These are phyloP conservation scores for Buxus sempervirens DNA, from an alignment of 164 flowering plant species.

Conservation along the genomic window DNA sequence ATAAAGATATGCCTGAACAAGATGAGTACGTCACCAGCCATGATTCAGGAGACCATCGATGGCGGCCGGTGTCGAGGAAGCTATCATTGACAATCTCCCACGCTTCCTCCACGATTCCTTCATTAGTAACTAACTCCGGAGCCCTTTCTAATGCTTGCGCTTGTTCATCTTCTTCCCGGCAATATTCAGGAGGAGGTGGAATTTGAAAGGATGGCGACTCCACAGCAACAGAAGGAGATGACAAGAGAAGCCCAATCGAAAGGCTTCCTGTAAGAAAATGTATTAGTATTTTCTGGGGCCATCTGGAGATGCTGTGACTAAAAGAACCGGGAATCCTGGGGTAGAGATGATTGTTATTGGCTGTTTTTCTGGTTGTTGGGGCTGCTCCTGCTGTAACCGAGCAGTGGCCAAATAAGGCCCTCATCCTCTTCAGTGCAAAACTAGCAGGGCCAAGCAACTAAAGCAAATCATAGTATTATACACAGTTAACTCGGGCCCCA, in stretches of 20 bases:
- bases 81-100: conserved; percentile 88
- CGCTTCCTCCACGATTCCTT: conserved; percentile 83
- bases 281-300: conserved; percentile 25
- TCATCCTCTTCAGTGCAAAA: not conserved
- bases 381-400: not conserved
- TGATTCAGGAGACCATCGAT: conserved; percentile 66
- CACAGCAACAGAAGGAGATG: conserved; percentile 27
- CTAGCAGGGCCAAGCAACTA: too few relatives aligned
- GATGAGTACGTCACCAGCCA: conserved; percentile 57
- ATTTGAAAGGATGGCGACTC: conserved; percentile 16
- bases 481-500: too few relatives aligned
- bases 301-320: not conserved
- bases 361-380: not conserved
- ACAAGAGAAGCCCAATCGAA: conserved; percentile 39
- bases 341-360: not conserved
- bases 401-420: conserved; percentile 6
- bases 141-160: conserved; percentile 12
- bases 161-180: conserved; percentile 26
- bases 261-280: conserved; percentile 40
- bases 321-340: not conserved
- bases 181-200: conserved; percentile 20
- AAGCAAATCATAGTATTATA: too few relatives aligned
- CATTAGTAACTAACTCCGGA: conserved; percentile 45
- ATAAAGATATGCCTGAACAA: not conserved
- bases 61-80: conserved; percentile 55